These are phyloP conservation scores for Neurospora sp. DNA, from an alignment of 495 filamentous ascomycete species.

Conservation along the genomic window DNA sequence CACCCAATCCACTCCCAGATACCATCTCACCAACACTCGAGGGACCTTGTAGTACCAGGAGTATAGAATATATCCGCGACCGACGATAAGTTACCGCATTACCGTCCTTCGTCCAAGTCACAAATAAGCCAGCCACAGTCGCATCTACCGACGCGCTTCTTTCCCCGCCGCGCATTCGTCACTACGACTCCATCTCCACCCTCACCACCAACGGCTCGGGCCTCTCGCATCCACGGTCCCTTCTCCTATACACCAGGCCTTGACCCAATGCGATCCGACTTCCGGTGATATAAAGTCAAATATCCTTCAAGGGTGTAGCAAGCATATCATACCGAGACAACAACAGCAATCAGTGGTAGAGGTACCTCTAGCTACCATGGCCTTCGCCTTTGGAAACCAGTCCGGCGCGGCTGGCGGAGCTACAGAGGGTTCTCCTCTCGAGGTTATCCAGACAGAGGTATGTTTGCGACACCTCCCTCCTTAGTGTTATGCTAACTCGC, in stretches of 20 bases:
- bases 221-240: not conserved
- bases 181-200: not conserved
- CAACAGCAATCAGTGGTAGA: not conserved
- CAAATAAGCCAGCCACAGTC: not conserved
- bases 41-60: not conserved
- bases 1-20: not conserved
- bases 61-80: not conserved
- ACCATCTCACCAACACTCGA: not conserved
- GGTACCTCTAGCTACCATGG: slow-evolving; percentile 38
- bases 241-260: not conserved
- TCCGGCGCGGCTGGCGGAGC: slow-evolving; percentile 26
- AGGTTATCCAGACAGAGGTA: slow-evolving; percentile 46
- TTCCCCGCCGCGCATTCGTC: not conserved
- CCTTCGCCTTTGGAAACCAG: slow-evolving; percentile 48
- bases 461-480: not conserved
- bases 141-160: not conserved
- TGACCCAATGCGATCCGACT: not conserved
- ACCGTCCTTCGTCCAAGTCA: not conserved
- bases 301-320: not conserved
- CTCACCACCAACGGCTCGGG: not conserved
- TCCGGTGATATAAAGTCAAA: not conserved
- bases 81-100: not conserved
- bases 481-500: slow-evolving; percentile 3
- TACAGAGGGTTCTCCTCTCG: slow-evolving; percentile 45
- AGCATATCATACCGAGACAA: not conserved